These are phyloP conservation scores for Amanita fuliginea DNA, from an alignment of 768 basidiomycete species.

Conservation along the genomic window DNA sequence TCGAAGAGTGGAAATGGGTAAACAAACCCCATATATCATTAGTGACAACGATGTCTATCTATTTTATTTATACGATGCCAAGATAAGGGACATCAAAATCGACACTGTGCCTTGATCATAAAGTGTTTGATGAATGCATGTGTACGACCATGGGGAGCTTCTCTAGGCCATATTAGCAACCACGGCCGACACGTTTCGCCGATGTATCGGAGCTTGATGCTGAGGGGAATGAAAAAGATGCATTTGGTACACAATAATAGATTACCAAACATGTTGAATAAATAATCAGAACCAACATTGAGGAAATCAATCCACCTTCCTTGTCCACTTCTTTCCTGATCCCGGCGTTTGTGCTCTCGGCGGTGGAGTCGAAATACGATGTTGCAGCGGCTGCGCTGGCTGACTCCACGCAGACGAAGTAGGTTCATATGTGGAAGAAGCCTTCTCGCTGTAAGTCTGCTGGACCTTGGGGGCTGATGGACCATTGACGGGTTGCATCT, in stretches of 20 bases:
- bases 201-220: neutral
- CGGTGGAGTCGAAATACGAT: constrained; percentile 32
- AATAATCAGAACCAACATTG: constrained; percentile 11
- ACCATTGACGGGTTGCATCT: constrained; percentile 1
- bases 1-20: neutral
- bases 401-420: constrained; percentile 11
- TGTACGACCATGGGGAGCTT: too few relatives aligned
- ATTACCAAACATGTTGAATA: neutral
- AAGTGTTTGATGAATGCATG: too few relatives aligned
- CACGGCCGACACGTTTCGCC: neutral
- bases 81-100: too few relatives aligned
- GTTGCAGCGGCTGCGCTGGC: constrained; percentile 20
- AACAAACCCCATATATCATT: too few relatives aligned
- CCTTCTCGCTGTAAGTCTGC: constrained; percentile 4
- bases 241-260: neutral
- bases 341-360: constrained; percentile 30
- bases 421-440: constrained; percentile 9
- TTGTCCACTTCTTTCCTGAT: constrained; percentile 53
- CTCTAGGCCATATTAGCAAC: neutral
- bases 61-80: too few relatives aligned
- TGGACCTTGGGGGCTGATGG: constrained; percentile 12
- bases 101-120: too few relatives aligned
- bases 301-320: constrained; percentile 53
- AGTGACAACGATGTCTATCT: too few relatives aligned
- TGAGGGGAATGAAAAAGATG: neutral